Base-by-base conservation (phyloP, 345 rosid species). In the Barbarea vulgaris region DNA sequence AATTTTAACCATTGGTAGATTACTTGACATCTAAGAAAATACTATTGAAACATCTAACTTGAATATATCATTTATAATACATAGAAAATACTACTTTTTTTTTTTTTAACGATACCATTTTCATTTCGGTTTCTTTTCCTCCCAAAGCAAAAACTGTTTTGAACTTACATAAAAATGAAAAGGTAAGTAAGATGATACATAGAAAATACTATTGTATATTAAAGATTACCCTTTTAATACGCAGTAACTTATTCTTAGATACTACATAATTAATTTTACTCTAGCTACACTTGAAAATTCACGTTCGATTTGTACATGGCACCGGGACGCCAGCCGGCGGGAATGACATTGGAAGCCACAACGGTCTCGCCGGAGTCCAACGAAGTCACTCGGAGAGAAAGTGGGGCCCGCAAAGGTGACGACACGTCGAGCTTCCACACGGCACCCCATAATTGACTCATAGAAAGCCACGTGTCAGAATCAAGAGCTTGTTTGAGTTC, bases 371-470 rank as follows among this genome's bases (percentile, higher is more conserved):
- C 61, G 7, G 87, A 81, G 6, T 76, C 70, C 11, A 46, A 67
- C 0, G 84, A 65, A 37, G 96, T 85, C 54, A 91, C 46, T 64
- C 76, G 69, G 55, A 93, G 53, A 8, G 93, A 87, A 17, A 93
- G 67, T 5, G 96, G 93, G 1, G 85, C 83, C 1, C 48, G 78
- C 52, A 91, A 62, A 10, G 73, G 33, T 0, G 89, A 84, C 12
- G 87, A 84, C 0, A 75, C 46, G 64, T 84, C 63, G 7, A 87
- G 79, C 28, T 81, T 77, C 98, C 93, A 91, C 47, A 82, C 77
- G 1, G 91, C 89, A 24, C 96, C 93, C 88, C 84, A 86, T 0
- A 83, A 83, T 1, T 66, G 84, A 39, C 71, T 82, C 93, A 88
- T 86, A 12, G 88, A 63, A 12, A 81, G 54, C 96, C 93, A 91